These are phyloP conservation scores for Solanum megistacrolobum DNA, from an alignment of 257 asterid species.

Conservation along the genomic window DNA sequence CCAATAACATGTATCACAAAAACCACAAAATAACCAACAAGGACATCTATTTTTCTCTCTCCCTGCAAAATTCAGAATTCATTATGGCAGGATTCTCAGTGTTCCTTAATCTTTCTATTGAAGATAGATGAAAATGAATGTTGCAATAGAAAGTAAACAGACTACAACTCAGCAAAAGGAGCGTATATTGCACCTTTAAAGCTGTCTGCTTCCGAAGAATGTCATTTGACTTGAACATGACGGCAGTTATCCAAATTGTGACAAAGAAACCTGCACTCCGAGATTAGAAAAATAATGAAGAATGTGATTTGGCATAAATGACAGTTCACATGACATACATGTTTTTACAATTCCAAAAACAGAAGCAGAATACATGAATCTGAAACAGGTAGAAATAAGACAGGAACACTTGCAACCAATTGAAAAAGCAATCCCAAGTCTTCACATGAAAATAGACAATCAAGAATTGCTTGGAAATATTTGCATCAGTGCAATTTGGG, in stretches of 20 bases:
- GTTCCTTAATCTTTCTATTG: background rate
- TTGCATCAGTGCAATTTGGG: background rate
- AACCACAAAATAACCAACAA: constrained; percentile 41
- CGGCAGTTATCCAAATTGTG: constrained; percentile 61
- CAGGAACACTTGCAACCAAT: background rate
- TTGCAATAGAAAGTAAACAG: background rate
- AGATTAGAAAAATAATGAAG: background rate
- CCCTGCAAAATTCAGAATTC: constrained; percentile 47
- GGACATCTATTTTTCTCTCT: constrained; percentile 63
- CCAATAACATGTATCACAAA: constrained; percentile 58
- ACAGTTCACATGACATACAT: background rate
- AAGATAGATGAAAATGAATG: background rate
- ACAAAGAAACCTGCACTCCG: constrained; percentile 57
- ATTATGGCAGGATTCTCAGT: background rate
- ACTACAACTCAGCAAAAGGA: constrained; percentile 1
- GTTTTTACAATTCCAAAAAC: background rate
- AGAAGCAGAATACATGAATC: background rate
- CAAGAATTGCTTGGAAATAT: background rate
- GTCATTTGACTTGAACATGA: constrained; percentile 85
- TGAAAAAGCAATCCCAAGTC: background rate
- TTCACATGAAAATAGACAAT: background rate
- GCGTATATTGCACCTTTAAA: constrained; percentile 49
- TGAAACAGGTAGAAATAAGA: background rate
- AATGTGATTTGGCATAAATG: background rate
- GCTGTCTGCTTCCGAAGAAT: constrained; percentile 90